A percentile compares a stretch with the other conserved stretches of the same genome.
Evolutionary conservation across 352 stramenopile species (phyloP).

Genomic region (Globisporangium iwayamae): DNA sequence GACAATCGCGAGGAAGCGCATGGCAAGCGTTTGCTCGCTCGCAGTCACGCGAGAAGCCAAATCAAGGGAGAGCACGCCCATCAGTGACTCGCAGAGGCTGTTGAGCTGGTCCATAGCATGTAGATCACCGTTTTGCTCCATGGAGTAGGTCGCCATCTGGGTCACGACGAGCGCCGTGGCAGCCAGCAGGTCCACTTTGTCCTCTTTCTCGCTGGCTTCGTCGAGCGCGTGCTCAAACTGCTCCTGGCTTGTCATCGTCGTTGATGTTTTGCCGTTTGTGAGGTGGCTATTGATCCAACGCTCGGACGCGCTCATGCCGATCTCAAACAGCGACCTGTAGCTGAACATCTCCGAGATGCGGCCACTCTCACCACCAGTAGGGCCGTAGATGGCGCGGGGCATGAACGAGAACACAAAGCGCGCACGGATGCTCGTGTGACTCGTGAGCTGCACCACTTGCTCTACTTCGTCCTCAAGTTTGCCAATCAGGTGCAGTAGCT

Average conservation of each 20-base stretch:
- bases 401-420: conserved; percentile 11
- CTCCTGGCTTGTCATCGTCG: neutral
- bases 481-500: conserved; percentile 36
- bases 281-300: conserved; percentile 11
- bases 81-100: conserved; percentile 30
- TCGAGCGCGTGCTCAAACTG: conserved; percentile 6
- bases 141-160: conserved; percentile 38
- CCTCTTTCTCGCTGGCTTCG: conserved; percentile 12
- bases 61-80: conserved; percentile 16
- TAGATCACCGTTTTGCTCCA: conserved; percentile 30
- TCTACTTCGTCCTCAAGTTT: conserved; percentile 38
- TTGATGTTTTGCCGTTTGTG: neutral
- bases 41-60: conserved; percentile 6
- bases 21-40: conserved; percentile 35
- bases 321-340: conserved; percentile 23
- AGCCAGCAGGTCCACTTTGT: conserved; percentile 23
- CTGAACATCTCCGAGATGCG: conserved; percentile 20
- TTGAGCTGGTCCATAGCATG: conserved; percentile 26
- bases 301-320: neutral
- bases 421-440: neutral
- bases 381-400: conserved; percentile 9
- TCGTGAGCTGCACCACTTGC: conserved; percentile 6
- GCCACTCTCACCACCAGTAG: neutral
- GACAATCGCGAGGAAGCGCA: conserved; percentile 33
- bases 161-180: conserved; percentile 32